Evolutionary conservation across 2,329 filamentous ascomycete species (phyloP).

Genomic region (Periconia sp.): DNA sequence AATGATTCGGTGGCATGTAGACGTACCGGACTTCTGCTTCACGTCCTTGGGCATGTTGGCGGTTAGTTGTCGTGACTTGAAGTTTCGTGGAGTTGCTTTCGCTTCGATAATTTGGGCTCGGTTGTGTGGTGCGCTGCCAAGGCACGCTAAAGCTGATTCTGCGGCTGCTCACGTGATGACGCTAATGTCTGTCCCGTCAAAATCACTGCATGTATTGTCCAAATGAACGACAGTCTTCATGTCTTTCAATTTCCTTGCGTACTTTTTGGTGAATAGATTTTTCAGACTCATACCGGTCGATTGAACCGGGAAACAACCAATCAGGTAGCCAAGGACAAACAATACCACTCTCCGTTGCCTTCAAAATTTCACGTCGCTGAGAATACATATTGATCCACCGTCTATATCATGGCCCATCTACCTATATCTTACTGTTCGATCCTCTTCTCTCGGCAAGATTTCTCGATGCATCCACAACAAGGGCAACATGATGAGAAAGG

Average conservation of each 20-base stretch:
- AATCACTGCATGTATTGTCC: too few species aligned
- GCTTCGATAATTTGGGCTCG: conserved; percentile 17
- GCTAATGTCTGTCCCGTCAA: background rate
- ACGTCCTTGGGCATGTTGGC: conserved; percentile 56
- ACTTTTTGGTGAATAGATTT: too few species aligned
- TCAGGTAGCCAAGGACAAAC: background rate
- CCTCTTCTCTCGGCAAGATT: conserved; percentile 59
- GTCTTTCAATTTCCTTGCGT: too few species aligned
- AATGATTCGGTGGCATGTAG: background rate
- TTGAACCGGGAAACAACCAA: too few species aligned
- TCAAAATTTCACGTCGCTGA: background rate
- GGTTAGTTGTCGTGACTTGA: conserved; percentile 36
- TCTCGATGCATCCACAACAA: conserved; percentile 64
- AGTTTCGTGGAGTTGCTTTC: conserved; percentile 10
- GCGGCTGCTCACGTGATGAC: background rate
- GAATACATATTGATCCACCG: background rate
- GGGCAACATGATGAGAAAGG: conserved; percentile 66
- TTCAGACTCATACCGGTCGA: too few species aligned
- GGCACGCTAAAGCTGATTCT: conserved; percentile 7
- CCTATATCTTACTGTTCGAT: conserved; percentile 39
- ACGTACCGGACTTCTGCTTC: conserved; percentile 52
- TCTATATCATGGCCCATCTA: background rate
- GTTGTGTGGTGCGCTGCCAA: conserved; percentile 16
- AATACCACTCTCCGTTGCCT: background rate
- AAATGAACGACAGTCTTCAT: too few species aligned